Evolutionary conservation across 495 filamentous ascomycete species (phyloP).

Genomic region (Aspergillus egyptiacus): DNA sequence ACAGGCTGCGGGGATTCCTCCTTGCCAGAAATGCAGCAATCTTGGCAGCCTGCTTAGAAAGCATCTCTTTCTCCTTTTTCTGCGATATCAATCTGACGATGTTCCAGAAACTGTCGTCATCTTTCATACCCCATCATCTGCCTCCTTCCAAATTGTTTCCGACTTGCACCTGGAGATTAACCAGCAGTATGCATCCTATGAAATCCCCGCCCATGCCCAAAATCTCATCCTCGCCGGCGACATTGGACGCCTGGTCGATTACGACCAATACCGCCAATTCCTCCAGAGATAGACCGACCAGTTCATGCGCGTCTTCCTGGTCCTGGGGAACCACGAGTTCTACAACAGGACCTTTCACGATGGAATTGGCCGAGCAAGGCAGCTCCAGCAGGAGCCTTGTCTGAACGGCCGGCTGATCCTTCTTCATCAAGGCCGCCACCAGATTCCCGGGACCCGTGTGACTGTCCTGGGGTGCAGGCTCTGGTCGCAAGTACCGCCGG

Average conservation of each 20-base stretch:
- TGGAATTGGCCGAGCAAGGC: constrained; percentile 37
- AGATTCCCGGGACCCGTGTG: constrained; percentile 33
- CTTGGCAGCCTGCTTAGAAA: no score
- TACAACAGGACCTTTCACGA: constrained; percentile 35
- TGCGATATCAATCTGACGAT: no score
- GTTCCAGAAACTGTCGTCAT: no score
- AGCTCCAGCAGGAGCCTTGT: constrained; percentile 39
- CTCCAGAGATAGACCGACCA: constrained; percentile 38
- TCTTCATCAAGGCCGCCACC: constrained; percentile 38
- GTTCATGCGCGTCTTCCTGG: constrained; percentile 45
- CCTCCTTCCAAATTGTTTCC: constrained; percentile 47
- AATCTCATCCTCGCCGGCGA: constrained; percentile 54
- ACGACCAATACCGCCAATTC: constrained; percentile 46
- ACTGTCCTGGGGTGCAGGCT: constrained; percentile 54
- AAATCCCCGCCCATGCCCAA: constrained; percentile 41
- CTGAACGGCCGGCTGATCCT: constrained; percentile 42
- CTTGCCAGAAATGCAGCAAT: no score
- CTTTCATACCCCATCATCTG: no score
- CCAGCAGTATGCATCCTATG: constrained; percentile 44
- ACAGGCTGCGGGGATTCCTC: no score
- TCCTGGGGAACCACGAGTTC: constrained; percentile 58
- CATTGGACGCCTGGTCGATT: constrained; percentile 50
- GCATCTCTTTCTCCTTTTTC: no score
- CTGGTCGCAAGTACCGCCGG: constrained; percentile 44
- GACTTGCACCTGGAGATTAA: constrained; percentile 54